Base-by-base conservation (phyloP, 2,329 filamentous ascomycete genomes). In the Ophiostoma ulmi region DNA sequence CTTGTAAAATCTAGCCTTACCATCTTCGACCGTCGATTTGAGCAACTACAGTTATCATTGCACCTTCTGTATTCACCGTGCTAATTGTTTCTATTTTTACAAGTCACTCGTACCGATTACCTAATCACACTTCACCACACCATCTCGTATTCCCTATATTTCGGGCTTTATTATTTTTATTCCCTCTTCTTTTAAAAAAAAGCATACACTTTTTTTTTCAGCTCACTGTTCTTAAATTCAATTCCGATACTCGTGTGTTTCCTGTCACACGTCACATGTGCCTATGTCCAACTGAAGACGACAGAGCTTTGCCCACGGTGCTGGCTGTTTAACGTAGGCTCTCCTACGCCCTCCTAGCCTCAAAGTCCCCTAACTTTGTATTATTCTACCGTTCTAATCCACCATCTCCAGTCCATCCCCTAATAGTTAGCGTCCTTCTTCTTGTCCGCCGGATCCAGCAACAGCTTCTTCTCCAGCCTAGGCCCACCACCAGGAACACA, bases 391-490 rank as follows among this genome's bases (percentile, higher is more conserved):
- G 26, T 22, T 35, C 58, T 17, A 38, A 44, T 11, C 44, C 63
- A 69, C 38, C 2, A 41, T 61, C 38, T 39, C 70, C 67, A 67
- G 61, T 55, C 68, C 64, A 67, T 65, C 48, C 52, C 63, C 70
- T 71, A 22, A 13, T 71, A 22, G 20, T 71, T 71, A 68, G 67
- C 48, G 67, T 64, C 48, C 66, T 71, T 52, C 48, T 65, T 31
- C 11, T 22, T 69, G 22, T 20, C 70, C 52, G 68, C 70, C 68
- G 68, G 68, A 71, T 69, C 64, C 52, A 71, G 68, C 64, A 70
- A 69, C 64, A 52, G 64, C 64, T 65, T 22, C 22, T 26, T n/a
- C 44, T 31, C 41, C 44, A 58, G 52, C 52, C 52, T 58, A 26
- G 70, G 55, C 70, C 70, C 66, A 70, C 70, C 35, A 65, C 35